Evolutionary conservation across 345 rosid species (phyloP).

Genomic region (Eucalyptus urophylla): DNA sequence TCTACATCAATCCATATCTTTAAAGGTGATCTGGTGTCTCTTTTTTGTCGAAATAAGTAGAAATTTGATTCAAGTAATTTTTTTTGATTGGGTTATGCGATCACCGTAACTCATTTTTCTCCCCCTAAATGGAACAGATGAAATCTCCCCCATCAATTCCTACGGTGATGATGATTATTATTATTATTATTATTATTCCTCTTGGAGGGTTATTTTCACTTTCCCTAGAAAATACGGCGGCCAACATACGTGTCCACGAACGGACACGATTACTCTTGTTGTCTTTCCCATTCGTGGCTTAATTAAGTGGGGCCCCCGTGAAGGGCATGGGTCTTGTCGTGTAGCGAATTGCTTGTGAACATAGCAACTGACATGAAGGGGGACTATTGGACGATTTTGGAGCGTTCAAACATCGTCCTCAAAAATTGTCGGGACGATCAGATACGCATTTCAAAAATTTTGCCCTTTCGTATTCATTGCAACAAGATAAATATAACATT

Average conservation of each 20-base stretch:
- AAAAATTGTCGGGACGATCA: too few species aligned
- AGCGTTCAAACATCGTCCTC: neutral
- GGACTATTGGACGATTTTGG: neutral
- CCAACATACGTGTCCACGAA: neutral
- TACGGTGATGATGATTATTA: too few species aligned
- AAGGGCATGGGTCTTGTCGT: neutral
- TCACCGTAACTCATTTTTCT: neutral
- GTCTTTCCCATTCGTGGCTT: neutral
- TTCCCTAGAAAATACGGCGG: neutral
- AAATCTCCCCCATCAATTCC: neutral
- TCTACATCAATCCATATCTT: too few species aligned
- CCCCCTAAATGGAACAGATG: neutral
- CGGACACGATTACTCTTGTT: neutral
- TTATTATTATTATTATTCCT: too few species aligned
- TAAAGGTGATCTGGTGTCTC: fast-evolving
- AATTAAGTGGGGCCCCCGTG: neutral
- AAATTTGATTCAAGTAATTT: neutral
- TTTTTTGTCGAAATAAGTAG: too few species aligned
- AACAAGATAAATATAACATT: neutral
- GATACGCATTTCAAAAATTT: neutral
- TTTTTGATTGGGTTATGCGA: neutral
- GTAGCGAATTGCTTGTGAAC: neutral
- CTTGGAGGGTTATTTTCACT: neutral
- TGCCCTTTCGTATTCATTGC: neutral
- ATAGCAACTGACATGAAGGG: neutral